Percentiles rank a stretch among this genome's conserved stretches.
These are phyloP conservation scores for Lyophyllum shimeji DNA, from an alignment of 768 basidiomycete species.

Conservation along the genomic window DNA sequence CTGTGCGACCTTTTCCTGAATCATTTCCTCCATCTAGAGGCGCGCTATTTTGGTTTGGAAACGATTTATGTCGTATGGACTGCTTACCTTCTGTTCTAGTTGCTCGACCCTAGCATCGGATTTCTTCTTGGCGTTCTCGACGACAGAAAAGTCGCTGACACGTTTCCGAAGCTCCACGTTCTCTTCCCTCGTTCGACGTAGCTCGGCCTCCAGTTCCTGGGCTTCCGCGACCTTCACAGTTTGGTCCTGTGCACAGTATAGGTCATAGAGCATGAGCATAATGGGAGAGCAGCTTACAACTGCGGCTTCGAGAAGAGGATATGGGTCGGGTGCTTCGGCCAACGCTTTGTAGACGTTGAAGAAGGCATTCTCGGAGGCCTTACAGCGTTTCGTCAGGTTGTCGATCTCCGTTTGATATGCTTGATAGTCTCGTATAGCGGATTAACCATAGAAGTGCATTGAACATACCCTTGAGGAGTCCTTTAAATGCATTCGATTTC, in stretches of 20 bases:
- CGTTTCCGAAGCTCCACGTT: slow-evolving; percentile 77
- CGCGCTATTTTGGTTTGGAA: slow-evolving; percentile 6
- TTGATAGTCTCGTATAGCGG: slow-evolving; percentile 27
- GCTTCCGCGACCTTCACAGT: slow-evolving; percentile 88
- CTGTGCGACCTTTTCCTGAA: slow-evolving; percentile 83
- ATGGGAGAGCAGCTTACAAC: slow-evolving; percentile 48
- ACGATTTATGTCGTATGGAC: background rate
- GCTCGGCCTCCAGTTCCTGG: slow-evolving; percentile 69
- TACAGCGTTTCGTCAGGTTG: slow-evolving; percentile 88
- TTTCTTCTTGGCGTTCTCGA: slow-evolving; percentile 77
- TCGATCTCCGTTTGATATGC: slow-evolving; percentile 98
- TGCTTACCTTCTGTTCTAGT: slow-evolving; percentile 76
- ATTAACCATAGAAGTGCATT: background rate
- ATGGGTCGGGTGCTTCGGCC: slow-evolving; percentile 96
- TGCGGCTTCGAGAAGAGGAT: slow-evolving; percentile 92
- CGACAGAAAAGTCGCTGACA: slow-evolving; percentile 56
- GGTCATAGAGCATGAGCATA: background rate
- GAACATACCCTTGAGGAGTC: slow-evolving; percentile 74
- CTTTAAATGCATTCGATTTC: slow-evolving; percentile 86
- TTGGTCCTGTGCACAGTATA: slow-evolving; percentile 66
- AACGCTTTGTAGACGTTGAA: slow-evolving; percentile 95
- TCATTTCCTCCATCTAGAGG: slow-evolving; percentile 90
- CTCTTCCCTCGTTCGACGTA: slow-evolving; percentile 75
- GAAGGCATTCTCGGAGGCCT: slow-evolving; percentile 92
- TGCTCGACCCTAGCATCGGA: slow-evolving; percentile 71